These are phyloP conservation scores for Coemansia javaensis DNA, from an alignment of 192 early-diverging fungal species.

Conservation along the genomic window DNA sequence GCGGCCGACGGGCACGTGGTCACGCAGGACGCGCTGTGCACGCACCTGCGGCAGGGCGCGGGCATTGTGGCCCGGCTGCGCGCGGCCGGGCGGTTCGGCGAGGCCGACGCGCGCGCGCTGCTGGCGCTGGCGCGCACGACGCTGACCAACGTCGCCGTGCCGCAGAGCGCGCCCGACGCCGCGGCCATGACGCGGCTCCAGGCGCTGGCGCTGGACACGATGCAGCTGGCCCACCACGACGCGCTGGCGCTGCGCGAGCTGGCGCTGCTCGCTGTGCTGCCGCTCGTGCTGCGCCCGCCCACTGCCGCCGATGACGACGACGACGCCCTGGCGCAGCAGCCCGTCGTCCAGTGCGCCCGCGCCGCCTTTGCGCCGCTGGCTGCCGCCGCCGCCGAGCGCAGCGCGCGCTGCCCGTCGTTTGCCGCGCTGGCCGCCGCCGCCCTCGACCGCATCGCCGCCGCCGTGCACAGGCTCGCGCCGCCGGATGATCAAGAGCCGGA, in stretches of 20 bases:
- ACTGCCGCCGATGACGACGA: no score
- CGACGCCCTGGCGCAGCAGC: no score
- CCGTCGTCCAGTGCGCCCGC: no score
- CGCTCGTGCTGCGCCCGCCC: constrained; percentile 6
- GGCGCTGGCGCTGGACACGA: constrained; percentile 57
- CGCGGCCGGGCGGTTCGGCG: not conserved
- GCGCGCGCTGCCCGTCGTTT: constrained; percentile 18
- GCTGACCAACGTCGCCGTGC: constrained; percentile 22
- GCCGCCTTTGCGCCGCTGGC: constrained; percentile 9
- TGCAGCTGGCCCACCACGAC: constrained; percentile 23
- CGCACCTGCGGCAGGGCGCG: constrained; percentile 14
- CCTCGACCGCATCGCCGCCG: constrained; percentile 6
- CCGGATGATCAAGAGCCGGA: no score
- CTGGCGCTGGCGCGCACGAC: constrained; percentile 8
- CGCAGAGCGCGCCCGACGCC: constrained; percentile 42
- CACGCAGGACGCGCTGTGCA: constrained; percentile 26
- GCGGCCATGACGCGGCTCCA: constrained; percentile 67
- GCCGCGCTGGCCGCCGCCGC: constrained; percentile 23
- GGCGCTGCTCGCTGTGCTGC: constrained; percentile 25
- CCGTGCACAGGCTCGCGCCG: constrained; percentile 3
- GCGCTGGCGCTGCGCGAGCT: constrained; percentile 21
- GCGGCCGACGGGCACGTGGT: constrained; percentile 7
- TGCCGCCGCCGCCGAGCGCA: no score
- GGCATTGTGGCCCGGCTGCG: constrained; percentile 6
- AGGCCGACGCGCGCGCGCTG: constrained; percentile 13